Evolutionary conservation across 176 grass and related monocot species (phyloP).

Genomic region (Dendrocalamus sinicus): DNA sequence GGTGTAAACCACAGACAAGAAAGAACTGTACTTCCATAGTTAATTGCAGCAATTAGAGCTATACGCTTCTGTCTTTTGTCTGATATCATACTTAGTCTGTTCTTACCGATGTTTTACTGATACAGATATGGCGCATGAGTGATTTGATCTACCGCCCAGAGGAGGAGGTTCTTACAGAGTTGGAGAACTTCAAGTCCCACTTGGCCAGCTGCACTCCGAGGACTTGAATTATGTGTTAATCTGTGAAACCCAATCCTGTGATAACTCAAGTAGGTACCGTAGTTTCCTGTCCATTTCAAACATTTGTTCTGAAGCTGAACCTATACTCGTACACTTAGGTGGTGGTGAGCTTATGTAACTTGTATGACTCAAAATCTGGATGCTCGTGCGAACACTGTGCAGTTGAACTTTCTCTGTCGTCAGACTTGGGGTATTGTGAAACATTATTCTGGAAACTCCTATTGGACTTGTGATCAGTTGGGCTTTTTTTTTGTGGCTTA

Average conservation of each 20-base stretch:
- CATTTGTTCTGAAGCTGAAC: conserved; percentile 35
- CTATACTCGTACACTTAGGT: conserved; percentile 33
- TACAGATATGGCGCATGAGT: conserved; percentile 95
- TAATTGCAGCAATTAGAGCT: not conserved
- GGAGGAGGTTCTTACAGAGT: conserved; percentile 76
- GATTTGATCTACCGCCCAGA: conserved; percentile 86
- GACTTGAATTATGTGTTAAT: conserved; percentile 44
- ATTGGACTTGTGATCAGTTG: too few species aligned
- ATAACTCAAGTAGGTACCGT: conserved; percentile 30
- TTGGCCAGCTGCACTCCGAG: conserved; percentile 59
- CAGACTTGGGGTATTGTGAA: conserved; percentile 34
- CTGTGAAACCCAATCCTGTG: conserved; percentile 30
- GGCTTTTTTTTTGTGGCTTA: too few species aligned
- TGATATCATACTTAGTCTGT: not conserved
- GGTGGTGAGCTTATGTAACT: conserved; percentile 39
- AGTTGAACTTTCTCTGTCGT: conserved; percentile 29
- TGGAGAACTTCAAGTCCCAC: conserved; percentile 86
- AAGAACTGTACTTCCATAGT: not conserved
- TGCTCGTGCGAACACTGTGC: conserved; percentile 15
- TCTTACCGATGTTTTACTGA: conserved; percentile 26
- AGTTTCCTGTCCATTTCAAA: conserved; percentile 45
- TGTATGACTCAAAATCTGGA: conserved; percentile 20
- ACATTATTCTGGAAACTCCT: conserved; percentile 29
- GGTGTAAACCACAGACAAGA: not conserved
- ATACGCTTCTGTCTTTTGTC: not conserved